phyloP scores from a whole-genome alignment of 78 protist species.

The Cavenderia fasciculata region DNA sequence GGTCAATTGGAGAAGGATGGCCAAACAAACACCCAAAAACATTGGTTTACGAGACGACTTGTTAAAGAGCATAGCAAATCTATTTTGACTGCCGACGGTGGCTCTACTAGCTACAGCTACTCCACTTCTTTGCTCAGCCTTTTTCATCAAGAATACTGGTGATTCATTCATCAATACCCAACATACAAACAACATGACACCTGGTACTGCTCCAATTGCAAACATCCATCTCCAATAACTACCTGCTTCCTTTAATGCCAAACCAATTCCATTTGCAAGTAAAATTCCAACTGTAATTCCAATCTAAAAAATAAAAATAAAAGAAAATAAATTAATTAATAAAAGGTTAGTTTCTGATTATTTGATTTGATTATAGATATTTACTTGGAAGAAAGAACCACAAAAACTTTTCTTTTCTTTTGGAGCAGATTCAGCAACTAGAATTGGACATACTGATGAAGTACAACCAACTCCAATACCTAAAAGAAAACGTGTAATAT shows the following conservation, averaged over 20 bases:
- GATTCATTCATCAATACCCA: conserved; percentile 55
- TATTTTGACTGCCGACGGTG: not conserved
- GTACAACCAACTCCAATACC: conserved; percentile 71
- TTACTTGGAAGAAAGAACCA: conserved; percentile 59
- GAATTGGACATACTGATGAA: conserved; percentile 49
- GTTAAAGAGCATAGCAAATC: not conserved
- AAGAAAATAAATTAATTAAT: not conserved
- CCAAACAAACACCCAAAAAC: conserved; percentile 28
- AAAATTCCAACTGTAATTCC: conserved; percentile 54
- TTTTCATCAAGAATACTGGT: conserved; percentile 21
- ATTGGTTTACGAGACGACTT: conserved; percentile 41
- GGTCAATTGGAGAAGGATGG: conserved; percentile 35
- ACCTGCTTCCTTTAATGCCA: conserved; percentile 17
- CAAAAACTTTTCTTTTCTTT: conserved; percentile 47
- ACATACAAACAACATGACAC: conserved; percentile 4
- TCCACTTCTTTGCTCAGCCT: not conserved
- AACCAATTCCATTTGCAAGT: conserved; percentile 52
- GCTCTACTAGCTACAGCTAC: not conserved
- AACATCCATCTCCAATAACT: conserved; percentile 77
- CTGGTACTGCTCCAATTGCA: conserved; percentile 65
- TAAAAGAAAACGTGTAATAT: conserved; percentile 8
- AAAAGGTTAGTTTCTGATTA: not conserved
- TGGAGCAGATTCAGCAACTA: conserved; percentile 68
- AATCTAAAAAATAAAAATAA: not conserved
- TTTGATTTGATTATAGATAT: not conserved